Conservation (phyloP, 2,329 filamentous ascomycete species). For the Colletotrichum australisinense region DNA sequence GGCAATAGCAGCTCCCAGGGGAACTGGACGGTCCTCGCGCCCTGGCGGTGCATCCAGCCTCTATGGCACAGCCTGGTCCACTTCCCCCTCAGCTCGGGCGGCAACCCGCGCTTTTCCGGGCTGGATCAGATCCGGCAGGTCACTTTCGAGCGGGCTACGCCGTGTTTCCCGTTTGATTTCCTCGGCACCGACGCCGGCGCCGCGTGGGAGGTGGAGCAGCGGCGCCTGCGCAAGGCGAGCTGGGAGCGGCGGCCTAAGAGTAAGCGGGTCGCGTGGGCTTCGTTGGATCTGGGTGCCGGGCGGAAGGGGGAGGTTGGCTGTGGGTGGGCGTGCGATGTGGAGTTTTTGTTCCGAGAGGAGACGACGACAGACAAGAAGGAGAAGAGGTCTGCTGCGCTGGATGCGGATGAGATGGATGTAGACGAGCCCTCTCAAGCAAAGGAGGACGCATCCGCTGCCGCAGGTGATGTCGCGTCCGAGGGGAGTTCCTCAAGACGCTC, state of each 20-base stretch:
- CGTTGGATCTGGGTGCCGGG: constrained; percentile 77
- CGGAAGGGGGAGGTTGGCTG: constrained; percentile 85
- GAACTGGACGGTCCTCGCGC: constrained; percentile 85
- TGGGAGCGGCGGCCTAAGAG: constrained; percentile 87
- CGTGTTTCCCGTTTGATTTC: constrained; percentile 90
- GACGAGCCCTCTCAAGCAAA: constrained; percentile 34
- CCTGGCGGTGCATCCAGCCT: constrained; percentile 88
- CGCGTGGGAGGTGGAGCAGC: constrained; percentile 79
- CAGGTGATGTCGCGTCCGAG: constrained; percentile 20
- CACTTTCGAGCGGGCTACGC: constrained; percentile 79
- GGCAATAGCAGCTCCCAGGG: constrained; percentile 65
- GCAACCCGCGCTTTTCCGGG: constrained; percentile 86
- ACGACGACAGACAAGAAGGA: no score
- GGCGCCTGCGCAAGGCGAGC: constrained; percentile 65
- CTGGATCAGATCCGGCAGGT: constrained; percentile 84
- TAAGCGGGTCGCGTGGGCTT: constrained; percentile 81
- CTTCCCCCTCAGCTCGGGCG: constrained; percentile 81
- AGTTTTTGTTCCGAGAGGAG: constrained; percentile 67
- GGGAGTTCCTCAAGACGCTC: constrained; percentile 28
- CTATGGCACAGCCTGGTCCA: constrained; percentile 91
- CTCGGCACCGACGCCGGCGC: constrained; percentile 83
- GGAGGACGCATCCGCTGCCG: constrained; percentile 14
- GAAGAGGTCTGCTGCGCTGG: background rate
- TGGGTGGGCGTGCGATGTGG: constrained; percentile 88
- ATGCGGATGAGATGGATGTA: constrained; percentile 29